Evolutionary conservation across 345 rosid species (phyloP).

Genomic region (Excoecaria cochinchinensis): DNA sequence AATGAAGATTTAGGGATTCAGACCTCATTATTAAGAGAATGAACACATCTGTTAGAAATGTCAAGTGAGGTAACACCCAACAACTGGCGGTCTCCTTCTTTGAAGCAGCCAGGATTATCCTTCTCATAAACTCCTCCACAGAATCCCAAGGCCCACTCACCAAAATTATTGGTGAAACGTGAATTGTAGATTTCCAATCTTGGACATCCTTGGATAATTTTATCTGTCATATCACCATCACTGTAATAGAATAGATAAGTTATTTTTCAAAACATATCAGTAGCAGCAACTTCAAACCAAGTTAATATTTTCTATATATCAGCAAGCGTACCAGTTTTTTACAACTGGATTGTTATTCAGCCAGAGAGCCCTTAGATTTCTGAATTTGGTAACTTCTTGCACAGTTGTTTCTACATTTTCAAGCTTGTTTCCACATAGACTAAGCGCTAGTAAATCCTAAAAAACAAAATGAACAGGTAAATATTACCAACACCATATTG

Average conservation of each 20-base stretch:
- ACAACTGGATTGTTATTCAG: slow-evolving; percentile 73
- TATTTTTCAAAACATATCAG: slow-evolving; percentile 5
- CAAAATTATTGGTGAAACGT: slow-evolving; percentile 57
- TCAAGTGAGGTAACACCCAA: slow-evolving; percentile 64
- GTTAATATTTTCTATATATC: background rate
- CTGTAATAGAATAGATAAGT: slow-evolving; percentile 39
- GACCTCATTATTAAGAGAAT: slow-evolving; percentile 74
- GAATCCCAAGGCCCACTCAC: slow-evolving; percentile 85
- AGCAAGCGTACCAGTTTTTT: slow-evolving; percentile 47
- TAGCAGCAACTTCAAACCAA: background rate
- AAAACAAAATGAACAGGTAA: background rate
- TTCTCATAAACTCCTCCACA: slow-evolving; percentile 65
- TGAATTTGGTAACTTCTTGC: slow-evolving; percentile 63
- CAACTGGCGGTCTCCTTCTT: slow-evolving; percentile 44
- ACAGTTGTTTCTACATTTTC: slow-evolving; percentile 47
- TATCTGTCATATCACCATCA: slow-evolving; percentile 42
- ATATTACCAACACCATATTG: background rate
- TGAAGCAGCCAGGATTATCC: slow-evolving; percentile 54
- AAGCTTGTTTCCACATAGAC: slow-evolving; percentile 74
- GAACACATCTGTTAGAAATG: slow-evolving; percentile 66
- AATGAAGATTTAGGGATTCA: background rate
- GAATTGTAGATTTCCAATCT: slow-evolving; percentile 81
- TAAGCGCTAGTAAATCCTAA: slow-evolving; percentile 80
- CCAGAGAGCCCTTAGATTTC: slow-evolving; percentile 79
- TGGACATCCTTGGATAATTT: slow-evolving; percentile 61